Base-by-base conservation (phyloP, 192 early-diverging fungal species). In the Gaertneriomyces sp. region DNA sequence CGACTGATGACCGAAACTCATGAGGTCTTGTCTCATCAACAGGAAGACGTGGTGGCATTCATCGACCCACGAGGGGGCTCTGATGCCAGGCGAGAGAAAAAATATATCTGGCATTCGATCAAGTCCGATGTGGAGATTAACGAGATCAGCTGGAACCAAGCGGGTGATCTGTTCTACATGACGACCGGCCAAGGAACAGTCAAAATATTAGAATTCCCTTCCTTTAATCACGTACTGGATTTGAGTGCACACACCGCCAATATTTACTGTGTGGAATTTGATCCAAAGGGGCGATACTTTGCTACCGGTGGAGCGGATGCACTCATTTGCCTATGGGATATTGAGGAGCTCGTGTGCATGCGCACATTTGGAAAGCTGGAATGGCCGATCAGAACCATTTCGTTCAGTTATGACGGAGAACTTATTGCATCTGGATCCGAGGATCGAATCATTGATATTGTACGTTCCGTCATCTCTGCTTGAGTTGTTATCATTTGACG, bases 281-380 rank as follows among this genome's bases (percentile, higher is more conserved):
- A 93, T 80, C 90, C 90, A 16, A 75, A 76, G 20, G 83, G 87
- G 63, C 79, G 83, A 76, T 93, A 92, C 71, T 72, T 93, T 56
- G 90, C 90, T 3, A 86, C 88, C 6, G 91, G 91, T 11, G 81
- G 84, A 45, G 88, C 88, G 8, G 91, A 93, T 71, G 86, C 90
- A 9, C 46, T 89, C 3, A 86, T 90, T 5, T 79, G 79, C 45
- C 66, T 93, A 0, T 93, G 90, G 90, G 91, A 93, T 72, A 39
- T 88, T 41, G 82, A 87, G 7, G 78, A 84, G 0, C 79, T 81
- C 56, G 62, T 77, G 2, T 87, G 89, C 64, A 45, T 91, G 20
- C 74, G 88, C 11, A 83, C 89, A 7, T 87, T 91, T 71, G 81
- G 76, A 25, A 76, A 80, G 50, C 75, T 91, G 5, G 81, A 87